A percentile compares a stretch with the other conserved stretches of the same genome.
Evolutionary conservation across 2,329 filamentous ascomycete species (phyloP).

Genomic region (Bimuria novae-zelandiae): DNA sequence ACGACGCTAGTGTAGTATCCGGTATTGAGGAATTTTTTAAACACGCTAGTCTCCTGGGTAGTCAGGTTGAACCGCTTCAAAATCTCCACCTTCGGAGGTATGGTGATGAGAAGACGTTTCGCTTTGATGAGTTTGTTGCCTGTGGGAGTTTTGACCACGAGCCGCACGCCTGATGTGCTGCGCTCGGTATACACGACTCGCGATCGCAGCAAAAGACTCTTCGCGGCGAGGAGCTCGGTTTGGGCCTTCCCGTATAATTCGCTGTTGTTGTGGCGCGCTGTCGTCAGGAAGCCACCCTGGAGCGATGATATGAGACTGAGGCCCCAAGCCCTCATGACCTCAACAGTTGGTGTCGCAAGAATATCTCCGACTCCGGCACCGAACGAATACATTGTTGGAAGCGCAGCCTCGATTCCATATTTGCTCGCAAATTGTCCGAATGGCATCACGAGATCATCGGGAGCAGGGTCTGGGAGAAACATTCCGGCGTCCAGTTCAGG

Average conservation of each 20-base stretch:
- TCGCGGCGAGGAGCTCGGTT: constrained; percentile 11
- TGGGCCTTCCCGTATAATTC: constrained; percentile 24
- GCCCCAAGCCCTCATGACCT: background rate
- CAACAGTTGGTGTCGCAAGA: constrained; percentile 48
- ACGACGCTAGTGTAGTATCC: constrained; percentile 49
- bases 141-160: constrained; percentile 21
- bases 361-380: constrained; percentile 41
- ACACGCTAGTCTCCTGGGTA: constrained; percentile 40
- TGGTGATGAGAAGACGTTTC: constrained; percentile 50
- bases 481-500: constrained; percentile 44
- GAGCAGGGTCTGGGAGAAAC: constrained; percentile 51
- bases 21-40: constrained; percentile 45
- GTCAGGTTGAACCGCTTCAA: constrained; percentile 46
- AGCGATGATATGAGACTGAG: background rate
- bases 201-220: constrained; percentile 11
- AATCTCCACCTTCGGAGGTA: constrained; percentile 47
- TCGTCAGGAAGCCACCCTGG: constrained; percentile 13
- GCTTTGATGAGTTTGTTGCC: constrained; percentile 40
- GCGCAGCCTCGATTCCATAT: constrained; percentile 51
- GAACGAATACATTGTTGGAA: constrained; percentile 40
- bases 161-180: background rate
- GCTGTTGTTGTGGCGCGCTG: constrained; percentile 24
- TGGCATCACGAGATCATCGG: constrained; percentile 54
- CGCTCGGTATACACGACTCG: constrained; percentile 1
- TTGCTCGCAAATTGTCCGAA: constrained; percentile 57